phyloP scores from a whole-genome alignment of 2,329 filamentous ascomycete species.

The Trichothecium sympodiale region DNA sequence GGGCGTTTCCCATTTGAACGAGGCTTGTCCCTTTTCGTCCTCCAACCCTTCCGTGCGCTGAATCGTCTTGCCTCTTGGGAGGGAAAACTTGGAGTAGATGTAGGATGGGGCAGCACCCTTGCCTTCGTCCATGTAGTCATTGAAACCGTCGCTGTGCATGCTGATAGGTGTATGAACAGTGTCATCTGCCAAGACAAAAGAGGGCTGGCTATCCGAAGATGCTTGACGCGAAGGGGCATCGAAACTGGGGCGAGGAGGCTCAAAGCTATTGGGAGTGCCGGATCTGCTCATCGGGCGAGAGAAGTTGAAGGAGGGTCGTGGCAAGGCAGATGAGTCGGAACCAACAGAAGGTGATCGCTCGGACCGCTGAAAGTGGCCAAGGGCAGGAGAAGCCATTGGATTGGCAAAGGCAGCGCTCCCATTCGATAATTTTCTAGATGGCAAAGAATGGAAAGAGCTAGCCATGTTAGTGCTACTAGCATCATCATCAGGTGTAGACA shows the following conservation, averaged over 20 bases:
- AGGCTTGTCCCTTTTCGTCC: conserved; percentile 30
- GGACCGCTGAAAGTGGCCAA: conserved; percentile 53
- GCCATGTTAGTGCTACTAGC: conserved; percentile 37
- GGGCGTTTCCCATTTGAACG: conserved; percentile 55
- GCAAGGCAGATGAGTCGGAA: conserved; percentile 67
- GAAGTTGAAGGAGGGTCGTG: conserved; percentile 80
- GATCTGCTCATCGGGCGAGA: conserved; percentile 77
- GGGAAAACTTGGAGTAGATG: conserved; percentile 72
- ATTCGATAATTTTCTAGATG: conserved; percentile 66
- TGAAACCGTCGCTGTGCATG: conserved; percentile 59
- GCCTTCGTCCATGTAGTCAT: conserved; percentile 38
- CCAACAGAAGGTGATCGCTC: conserved; percentile 73
- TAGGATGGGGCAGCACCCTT: conserved; percentile 55
- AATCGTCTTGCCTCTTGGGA: conserved; percentile 73
- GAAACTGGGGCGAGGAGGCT: conserved; percentile 1
- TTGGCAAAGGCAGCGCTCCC: conserved; percentile 44
- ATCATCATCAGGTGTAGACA: conserved; percentile 58
- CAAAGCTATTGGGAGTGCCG: conserved; percentile 42
- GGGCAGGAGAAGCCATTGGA: conserved; percentile 43
- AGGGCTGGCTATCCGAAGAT: conserved; percentile 57
- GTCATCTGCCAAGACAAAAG: conserved; percentile 53
- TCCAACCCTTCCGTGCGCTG: conserved; percentile 57
- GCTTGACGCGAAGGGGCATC: conserved; percentile 49
- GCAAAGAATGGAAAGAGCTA: conserved; percentile 48
- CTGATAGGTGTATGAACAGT: conserved; percentile 59